A percentile compares a stretch with the other conserved stretches of the same genome.
phyloP scores from a whole-genome alignment of 345 rosid species.

The Arabis hirsuta region DNA sequence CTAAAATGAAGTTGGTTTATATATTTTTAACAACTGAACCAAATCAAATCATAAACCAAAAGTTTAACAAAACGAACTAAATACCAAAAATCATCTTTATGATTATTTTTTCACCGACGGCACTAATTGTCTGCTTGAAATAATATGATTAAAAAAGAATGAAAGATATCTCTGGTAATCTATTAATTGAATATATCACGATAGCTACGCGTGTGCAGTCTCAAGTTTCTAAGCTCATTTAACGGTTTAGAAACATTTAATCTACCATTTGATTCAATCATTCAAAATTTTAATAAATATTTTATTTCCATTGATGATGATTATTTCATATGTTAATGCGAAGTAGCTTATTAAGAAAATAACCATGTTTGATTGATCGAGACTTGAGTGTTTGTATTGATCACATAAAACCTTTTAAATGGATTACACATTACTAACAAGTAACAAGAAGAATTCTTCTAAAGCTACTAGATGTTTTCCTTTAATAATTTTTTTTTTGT shows the following conservation, averaged over 20 bases:
- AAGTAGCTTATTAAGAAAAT: constrained; percentile 19
- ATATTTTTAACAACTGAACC: too few species aligned
- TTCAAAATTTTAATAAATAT: background rate
- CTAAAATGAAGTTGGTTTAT: too few species aligned
- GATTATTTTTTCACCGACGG: background rate
- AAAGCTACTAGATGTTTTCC: background rate
- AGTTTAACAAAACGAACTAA: too few species aligned
- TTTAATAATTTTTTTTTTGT: background rate
- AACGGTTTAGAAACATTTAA: background rate
- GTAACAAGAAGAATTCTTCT: too few species aligned
- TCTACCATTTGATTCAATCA: background rate
- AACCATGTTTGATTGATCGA: constrained; percentile 7
- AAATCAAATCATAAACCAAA: too few species aligned
- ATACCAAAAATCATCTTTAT: background rate
- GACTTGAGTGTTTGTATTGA: constrained; percentile 17
- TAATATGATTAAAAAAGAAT: background rate
- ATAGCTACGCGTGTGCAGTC: background rate
- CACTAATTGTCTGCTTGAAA: background rate
- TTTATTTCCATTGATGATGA: background rate
- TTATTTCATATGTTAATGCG: background rate
- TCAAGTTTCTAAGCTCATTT: background rate
- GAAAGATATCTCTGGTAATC: background rate
- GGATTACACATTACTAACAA: too few species aligned
- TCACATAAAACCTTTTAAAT: background rate
- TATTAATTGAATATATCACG: background rate